These are phyloP conservation scores for Terfezia boudieri DNA, from an alignment of 495 filamentous ascomycete genomes.

Conservation along the genomic window DNA sequence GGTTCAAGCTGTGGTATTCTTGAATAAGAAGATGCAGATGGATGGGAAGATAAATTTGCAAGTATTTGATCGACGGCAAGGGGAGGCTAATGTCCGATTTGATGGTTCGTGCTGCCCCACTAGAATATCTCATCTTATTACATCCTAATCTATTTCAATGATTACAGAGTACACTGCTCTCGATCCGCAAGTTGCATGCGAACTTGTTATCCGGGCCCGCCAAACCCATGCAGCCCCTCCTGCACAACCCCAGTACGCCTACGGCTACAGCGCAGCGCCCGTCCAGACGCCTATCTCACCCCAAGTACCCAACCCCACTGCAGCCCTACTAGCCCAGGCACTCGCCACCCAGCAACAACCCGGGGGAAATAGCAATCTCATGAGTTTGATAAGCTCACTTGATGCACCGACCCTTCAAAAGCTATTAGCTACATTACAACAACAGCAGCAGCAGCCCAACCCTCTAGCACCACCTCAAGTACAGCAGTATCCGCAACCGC, in stretches of 20 bases:
- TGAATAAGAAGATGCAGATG: constrained; percentile 43
- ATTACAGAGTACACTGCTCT: constrained; percentile 52
- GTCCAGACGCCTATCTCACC: not conserved
- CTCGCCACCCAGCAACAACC: not conserved
- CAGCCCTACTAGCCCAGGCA: not conserved
- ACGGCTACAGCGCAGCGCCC: constrained; percentile 8
- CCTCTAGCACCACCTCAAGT: constrained; percentile 2
- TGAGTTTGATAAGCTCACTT: constrained; percentile 29
- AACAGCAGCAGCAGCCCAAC: constrained; percentile 14
- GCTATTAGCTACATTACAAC: constrained; percentile 39
- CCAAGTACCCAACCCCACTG: not conserved
- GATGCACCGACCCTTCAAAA: constrained; percentile 52
- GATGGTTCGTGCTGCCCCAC: constrained; percentile 30
- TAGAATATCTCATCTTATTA: too few relatives aligned
- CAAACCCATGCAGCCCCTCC: constrained; percentile 26
- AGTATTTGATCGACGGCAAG: constrained; percentile 60
- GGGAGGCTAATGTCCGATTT: constrained; percentile 47
- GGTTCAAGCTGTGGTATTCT: constrained; percentile 60
- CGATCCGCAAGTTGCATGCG: constrained; percentile 51
- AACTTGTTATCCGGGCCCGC: constrained; percentile 52
- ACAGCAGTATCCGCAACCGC: constrained; percentile 1
- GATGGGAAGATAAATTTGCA: constrained; percentile 53
- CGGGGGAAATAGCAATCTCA: not conserved
- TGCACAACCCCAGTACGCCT: constrained; percentile 17
- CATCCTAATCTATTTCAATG: constrained; percentile 4